Base-by-base conservation (phyloP, 768 basidiomycete species). In the Pilatotrama ljubarskyi region DNA sequence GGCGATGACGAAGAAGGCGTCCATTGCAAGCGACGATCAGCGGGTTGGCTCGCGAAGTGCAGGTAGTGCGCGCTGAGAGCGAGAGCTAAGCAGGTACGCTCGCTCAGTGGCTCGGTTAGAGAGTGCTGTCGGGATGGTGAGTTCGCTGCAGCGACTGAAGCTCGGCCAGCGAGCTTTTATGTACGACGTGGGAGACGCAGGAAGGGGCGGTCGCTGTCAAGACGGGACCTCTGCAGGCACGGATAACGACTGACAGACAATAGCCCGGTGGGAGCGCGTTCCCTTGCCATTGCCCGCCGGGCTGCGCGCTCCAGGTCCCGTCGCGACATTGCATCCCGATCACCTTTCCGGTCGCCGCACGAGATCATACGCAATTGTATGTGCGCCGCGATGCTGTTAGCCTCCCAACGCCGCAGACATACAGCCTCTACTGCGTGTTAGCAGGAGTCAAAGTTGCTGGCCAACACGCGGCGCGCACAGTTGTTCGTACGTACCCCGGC, bases 1-100 rank as follows among this genome's bases (percentile, higher is more conserved):
- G 40, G 64, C 64, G 59, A 66, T 60, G 55, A 51, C 47, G 59
- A 66, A 66, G 58, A 66, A 66, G 9, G 61, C 64, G 64, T 66
- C 64, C 64, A 66, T 66, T 54, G 55, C 51, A 50, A 50, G 53
- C 53, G 38, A 48, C 41, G 51, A 47, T 46, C 5, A 35, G 35
- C 5, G n/a, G 20, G 58, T 13, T 9, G 15, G 50, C 46, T 14
- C 29, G 42, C 44, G 17, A 3, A 18, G 26, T 32, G 18, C 42
- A 20, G 38, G 13, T 20, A 24, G 14, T 15, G 24, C 17, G n/a
- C 38, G 25, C 4, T n/a, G n/a, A 24, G 40, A 44, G 49, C 32
- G 37, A 48, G 53, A 46, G 58, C 50, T 17, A 29, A 51, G 24
- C 47, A 20, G 38, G 26, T 25, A 15, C 38, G 53, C 47, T 38